Evolutionary conservation across 2,329 filamentous ascomycete species (phyloP), one percentile per base, ranked within the genome.

Genomic region (Calonectria pseudoreteaudii): DNA sequence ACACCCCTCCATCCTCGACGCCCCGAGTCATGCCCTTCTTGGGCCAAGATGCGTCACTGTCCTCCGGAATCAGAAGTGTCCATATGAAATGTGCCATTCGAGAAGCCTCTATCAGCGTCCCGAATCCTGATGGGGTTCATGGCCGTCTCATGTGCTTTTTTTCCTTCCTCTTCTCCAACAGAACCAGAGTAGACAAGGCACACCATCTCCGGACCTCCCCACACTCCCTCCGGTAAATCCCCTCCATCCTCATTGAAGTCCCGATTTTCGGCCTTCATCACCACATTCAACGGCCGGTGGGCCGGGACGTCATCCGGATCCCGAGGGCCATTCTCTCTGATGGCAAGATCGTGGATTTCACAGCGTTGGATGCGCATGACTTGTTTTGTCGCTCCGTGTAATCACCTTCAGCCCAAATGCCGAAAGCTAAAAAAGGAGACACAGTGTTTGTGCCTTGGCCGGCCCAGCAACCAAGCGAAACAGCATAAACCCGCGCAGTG

Each of bases 221-320:
- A 75, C 70, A 77, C 78, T 30, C 34, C 68, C 76, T 71, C 78
- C 78, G 78, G 73, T n/a, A 49, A 68, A 66, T 66, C 50, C 34
- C 65, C 69, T 53, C 52, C 31, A 47, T 47, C 23, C 50, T 49
- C 26, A 31, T 44, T 18, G 16, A 20, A 66, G 62, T 44, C 66
- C 73, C 73, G 73, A 70, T 53, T 56, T 66, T 72, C 73, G 73
- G 73, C 50, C 68, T 53, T 44, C 49, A 64, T 70, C 50, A 31
- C 30, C 34, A 69, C 41, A 72, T 69, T 31, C 58, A 52, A 69
- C 66, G 56, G 71, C 58, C 66, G 58, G 70, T 41, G 26, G 38
- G 50, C 71, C 71, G 71, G 71, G 66, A 36, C 34, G 18, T 38
- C 28, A 30, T 72, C 71, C 71, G 71, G 50, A 18, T 28, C 18